Percentiles rank a stretch among this genome's conserved stretches.
phyloP scores from a whole-genome alignment of 2,329 filamentous ascomycete species.

The Thermoascus crustaceus region DNA sequence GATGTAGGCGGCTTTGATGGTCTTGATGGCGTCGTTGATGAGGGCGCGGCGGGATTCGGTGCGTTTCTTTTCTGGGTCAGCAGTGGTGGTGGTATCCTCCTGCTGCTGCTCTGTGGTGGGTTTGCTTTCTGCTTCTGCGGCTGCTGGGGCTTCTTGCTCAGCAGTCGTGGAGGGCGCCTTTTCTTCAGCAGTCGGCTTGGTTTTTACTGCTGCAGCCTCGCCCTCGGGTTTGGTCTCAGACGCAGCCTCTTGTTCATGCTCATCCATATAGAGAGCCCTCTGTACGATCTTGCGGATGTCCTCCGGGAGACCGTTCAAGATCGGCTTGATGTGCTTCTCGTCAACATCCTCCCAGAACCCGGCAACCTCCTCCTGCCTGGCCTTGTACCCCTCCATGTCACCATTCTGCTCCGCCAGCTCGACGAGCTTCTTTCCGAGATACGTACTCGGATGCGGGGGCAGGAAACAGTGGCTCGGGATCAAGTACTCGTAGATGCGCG shows the following conservation, averaged over 20 bases:
- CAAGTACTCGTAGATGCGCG: slow-evolving; percentile 93
- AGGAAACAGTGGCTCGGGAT: slow-evolving; percentile 89
- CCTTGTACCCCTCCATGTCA: slow-evolving; percentile 59
- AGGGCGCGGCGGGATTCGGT: slow-evolving; percentile 32
- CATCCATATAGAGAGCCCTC: slow-evolving; percentile 32
- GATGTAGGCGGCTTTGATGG: slow-evolving; percentile 74
- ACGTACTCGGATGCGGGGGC: slow-evolving; percentile 84
- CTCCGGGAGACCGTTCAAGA: slow-evolving; percentile 42
- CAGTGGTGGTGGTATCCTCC: no score
- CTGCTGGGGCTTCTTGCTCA: slow-evolving; percentile 3
- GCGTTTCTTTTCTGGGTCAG: slow-evolving; percentile 10
- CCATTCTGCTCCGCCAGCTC: slow-evolving; percentile 66
- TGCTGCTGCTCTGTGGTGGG: no score
- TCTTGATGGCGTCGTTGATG: slow-evolving; percentile 58
- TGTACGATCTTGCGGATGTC: slow-evolving; percentile 33
- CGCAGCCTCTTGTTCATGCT: slow-evolving; percentile 25
- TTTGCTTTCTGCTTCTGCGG: slow-evolving; percentile 1
- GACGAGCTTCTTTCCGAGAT: slow-evolving; percentile 72
- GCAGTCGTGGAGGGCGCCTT: slow-evolving; percentile 7
- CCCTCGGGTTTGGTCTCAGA: slow-evolving; percentile 9
- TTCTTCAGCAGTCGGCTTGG: slow-evolving; percentile 6
- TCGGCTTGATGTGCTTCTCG: slow-evolving; percentile 67
- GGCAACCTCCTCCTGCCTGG: slow-evolving; percentile 66
- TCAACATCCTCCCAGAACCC: slow-evolving; percentile 79
- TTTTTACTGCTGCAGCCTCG: slow-evolving; percentile 1